Percentiles rank a stretch among this genome's conserved stretches.
phyloP scores from a whole-genome alignment of 495 filamentous ascomycete genomes.

The Xylaria palmicola region DNA sequence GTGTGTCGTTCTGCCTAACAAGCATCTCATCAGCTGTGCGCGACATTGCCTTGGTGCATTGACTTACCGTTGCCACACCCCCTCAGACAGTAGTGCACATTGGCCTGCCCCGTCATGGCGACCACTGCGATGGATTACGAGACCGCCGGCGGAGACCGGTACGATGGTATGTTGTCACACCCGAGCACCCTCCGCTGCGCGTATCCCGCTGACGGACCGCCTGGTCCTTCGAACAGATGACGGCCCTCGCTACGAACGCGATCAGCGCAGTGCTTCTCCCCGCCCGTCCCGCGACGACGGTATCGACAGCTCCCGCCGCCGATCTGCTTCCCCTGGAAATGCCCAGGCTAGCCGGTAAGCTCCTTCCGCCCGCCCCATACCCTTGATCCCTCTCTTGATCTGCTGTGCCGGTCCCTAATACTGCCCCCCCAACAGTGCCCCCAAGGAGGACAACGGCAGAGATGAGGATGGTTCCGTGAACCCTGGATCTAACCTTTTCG shows the following conservation, averaged over 20 bases:
- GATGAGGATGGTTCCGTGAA: slow-evolving; percentile 81
- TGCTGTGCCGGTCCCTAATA: too few species aligned
- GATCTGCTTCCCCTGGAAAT: slow-evolving; percentile 72
- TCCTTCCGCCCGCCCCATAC: neutral
- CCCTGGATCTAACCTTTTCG: slow-evolving; percentile 96
- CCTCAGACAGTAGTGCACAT: slow-evolving; percentile 7
- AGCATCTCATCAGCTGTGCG: too few species aligned
- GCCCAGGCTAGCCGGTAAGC: slow-evolving; percentile 72
- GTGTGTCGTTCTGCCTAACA: too few species aligned
- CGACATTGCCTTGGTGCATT: neutral
- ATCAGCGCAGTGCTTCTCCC: slow-evolving; percentile 92
- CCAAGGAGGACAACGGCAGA: slow-evolving; percentile 54
- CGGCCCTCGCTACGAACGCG: slow-evolving; percentile 68
- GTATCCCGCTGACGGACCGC: slow-evolving; percentile 15
- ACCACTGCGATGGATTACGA: slow-evolving; percentile 77
- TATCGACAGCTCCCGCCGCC: slow-evolving; percentile 64
- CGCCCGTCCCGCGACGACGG: slow-evolving; percentile 63
- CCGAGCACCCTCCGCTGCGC: neutral
- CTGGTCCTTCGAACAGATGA: slow-evolving; percentile 55
- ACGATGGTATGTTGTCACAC: slow-evolving; percentile 65
- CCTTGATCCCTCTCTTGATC: too few species aligned
- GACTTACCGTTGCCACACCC: slow-evolving; percentile 22
- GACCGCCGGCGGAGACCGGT: slow-evolving; percentile 75
- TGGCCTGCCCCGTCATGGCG: slow-evolving; percentile 41
- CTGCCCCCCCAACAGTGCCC: slow-evolving; percentile 36